These are phyloP conservation scores for Wickerhamiella allomyrinae DNA, from an alignment of 805 yeast genomes.

Conservation along the genomic window DNA sequence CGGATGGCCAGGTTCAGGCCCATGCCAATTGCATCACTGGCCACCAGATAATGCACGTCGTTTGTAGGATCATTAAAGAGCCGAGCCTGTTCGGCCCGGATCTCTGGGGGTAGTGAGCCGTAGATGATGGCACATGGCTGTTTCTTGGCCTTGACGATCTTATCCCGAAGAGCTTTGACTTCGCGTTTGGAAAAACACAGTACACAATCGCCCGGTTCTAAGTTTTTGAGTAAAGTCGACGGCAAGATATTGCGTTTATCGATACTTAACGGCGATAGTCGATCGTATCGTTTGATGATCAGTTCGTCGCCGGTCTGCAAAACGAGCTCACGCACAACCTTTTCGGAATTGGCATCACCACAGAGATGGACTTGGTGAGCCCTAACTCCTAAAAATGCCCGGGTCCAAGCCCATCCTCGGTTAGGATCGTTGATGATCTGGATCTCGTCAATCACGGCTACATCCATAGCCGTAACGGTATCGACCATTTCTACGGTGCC, in stretches of 20 bases:
- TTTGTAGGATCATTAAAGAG: constrained; percentile 58
- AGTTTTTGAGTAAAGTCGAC: constrained; percentile 25
- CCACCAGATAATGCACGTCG: constrained; percentile 67
- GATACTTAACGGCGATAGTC: constrained; percentile 59
- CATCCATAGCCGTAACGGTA: constrained; percentile 51
- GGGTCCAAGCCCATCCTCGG: constrained; percentile 92
- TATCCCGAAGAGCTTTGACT: constrained; percentile 53
- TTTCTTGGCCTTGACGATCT: constrained; percentile 45
- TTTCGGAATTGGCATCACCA: constrained; percentile 82
- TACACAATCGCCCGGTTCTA: constrained; percentile 71
- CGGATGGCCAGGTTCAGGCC: constrained; percentile 79
- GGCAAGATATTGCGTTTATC: constrained; percentile 26
- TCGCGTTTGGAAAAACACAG: constrained; percentile 70
- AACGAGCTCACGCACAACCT: constrained; percentile 44
- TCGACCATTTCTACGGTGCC: constrained; percentile 94
- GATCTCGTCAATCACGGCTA: constrained; percentile 87
- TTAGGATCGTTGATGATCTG: constrained; percentile 76
- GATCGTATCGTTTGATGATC: constrained; percentile 50
- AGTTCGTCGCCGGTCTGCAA: constrained; percentile 67
- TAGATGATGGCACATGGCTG: constrained; percentile 66
- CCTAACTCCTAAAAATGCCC: constrained; percentile 70
- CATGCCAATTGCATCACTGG: constrained; percentile 97
- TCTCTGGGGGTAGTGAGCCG: constrained; percentile 94
- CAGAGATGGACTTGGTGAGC: constrained; percentile 84
- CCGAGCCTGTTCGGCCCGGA: constrained; percentile 69